These are phyloP conservation scores for Diaporthe batatas DNA, from an alignment of 2,329 filamentous ascomycete species.

Conservation along the genomic window DNA sequence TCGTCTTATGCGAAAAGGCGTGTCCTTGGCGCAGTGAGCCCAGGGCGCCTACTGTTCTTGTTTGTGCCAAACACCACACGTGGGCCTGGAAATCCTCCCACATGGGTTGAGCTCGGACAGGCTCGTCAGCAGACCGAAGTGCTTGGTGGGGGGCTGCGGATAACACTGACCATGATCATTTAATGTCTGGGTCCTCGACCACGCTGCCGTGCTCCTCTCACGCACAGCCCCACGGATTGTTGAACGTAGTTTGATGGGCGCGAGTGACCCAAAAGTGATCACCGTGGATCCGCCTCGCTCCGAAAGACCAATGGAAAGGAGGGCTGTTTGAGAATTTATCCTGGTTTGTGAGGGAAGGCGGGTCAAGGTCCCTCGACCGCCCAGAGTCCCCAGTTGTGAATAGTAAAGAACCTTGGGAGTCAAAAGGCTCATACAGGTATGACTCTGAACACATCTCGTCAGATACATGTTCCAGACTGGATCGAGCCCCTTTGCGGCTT, in stretches of 20 bases:
- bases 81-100: not conserved
- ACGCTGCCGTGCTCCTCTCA: not conserved
- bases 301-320: not conserved
- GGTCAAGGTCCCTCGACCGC: not conserved
- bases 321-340: not conserved
- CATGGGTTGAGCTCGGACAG: not conserved
- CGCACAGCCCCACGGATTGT: not conserved
- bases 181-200: not conserved
- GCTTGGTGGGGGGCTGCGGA: not conserved
- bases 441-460: slow-evolving; percentile 3
- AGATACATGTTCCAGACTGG: not conserved
- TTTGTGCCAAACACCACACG: not conserved
- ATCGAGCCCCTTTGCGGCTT: not conserved
- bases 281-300: not conserved
- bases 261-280: not conserved
- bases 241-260: not conserved
- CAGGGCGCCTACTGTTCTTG: not conserved
- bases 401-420: not conserved
- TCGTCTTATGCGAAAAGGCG: not conserved
- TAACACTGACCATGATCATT: no score
- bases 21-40: not conserved
- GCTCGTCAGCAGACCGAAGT: not conserved
- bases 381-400: not conserved
- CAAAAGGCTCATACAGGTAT: not conserved
- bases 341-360: not conserved